Evolutionary conservation across 768 basidiomycete species (phyloP).

Genomic region (Cyclocybe cylindracea): DNA sequence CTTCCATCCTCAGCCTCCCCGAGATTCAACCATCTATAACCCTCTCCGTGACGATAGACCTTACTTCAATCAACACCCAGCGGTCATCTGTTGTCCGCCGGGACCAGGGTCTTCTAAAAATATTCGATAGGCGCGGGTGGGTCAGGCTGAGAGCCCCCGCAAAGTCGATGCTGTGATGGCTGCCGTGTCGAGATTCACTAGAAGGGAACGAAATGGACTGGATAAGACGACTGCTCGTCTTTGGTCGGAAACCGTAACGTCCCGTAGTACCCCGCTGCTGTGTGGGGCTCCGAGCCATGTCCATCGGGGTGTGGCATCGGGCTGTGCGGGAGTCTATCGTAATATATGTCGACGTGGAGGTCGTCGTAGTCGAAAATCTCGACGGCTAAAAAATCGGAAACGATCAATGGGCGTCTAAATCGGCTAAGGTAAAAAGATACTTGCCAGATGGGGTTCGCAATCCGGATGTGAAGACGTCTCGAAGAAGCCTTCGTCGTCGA

Average conservation of each 20-base stretch:
- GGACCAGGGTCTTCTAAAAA: slow-evolving; percentile 4
- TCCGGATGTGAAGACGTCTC: slow-evolving; percentile 5
- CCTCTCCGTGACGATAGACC: slow-evolving; percentile 9
- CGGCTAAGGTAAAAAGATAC: background rate
- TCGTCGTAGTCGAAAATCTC: slow-evolving; percentile 6
- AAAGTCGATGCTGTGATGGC: too few relatives aligned
- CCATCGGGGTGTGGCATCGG: background rate
- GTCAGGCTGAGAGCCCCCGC: background rate
- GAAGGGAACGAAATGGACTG: background rate
- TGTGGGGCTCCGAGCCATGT: background rate
- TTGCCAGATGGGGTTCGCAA: slow-evolving; percentile 9
- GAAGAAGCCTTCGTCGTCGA: slow-evolving; percentile 8
- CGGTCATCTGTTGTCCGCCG: slow-evolving; percentile 4
- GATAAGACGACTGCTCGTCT: background rate
- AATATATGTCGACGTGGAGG: slow-evolving; percentile 8
- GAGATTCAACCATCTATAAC: slow-evolving; percentile 2
- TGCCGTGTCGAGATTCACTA: background rate
- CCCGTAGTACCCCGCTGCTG: background rate
- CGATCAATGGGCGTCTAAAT: background rate
- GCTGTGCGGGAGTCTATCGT: background rate
- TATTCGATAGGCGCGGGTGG: background rate
- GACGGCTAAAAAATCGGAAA: background rate
- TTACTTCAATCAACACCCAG: slow-evolving; percentile 13
- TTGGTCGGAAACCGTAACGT: background rate
- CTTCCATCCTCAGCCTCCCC: too few relatives aligned